These are phyloP conservation scores for Potentilla sterilis DNA, from an alignment of 306 rosid species.

Conservation along the genomic window DNA sequence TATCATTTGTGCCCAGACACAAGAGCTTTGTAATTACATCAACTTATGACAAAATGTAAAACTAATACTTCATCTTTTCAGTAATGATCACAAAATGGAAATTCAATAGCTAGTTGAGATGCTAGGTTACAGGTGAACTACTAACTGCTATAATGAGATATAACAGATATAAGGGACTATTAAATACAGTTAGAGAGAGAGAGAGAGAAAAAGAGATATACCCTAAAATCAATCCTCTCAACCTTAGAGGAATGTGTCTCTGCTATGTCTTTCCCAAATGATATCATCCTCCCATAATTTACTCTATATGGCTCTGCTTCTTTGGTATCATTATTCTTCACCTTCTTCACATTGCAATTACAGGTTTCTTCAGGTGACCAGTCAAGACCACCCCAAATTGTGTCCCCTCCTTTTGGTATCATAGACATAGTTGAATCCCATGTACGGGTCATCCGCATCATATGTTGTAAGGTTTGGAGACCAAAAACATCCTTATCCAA, in stretches of 20 bases:
- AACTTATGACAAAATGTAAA: background rate
- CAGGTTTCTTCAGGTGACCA: slow-evolving; percentile 72
- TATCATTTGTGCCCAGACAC: background rate
- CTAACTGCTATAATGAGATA: background rate
- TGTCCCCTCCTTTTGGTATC: slow-evolving; percentile 85
- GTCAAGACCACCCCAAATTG: slow-evolving; percentile 83
- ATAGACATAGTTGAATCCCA: slow-evolving; percentile 94
- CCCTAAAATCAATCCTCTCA: slow-evolving; percentile 74
- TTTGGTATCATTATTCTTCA: slow-evolving; percentile 44
- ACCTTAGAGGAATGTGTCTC: slow-evolving; percentile 55
- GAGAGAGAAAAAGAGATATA: slow-evolving; percentile 29
- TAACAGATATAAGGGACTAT: background rate
- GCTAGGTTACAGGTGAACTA: background rate
- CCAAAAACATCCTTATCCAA: slow-evolving; percentile 80
- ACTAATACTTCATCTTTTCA: background rate
- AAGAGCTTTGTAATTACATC: background rate
- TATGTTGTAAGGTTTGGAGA: slow-evolving; percentile 61
- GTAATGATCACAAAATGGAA: background rate
- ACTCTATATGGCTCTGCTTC: slow-evolving; percentile 28
- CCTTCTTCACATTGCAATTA: slow-evolving; percentile 53
- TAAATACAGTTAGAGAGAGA: background rate
- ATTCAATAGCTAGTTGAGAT: slow-evolving; percentile 1
- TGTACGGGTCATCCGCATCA: slow-evolving; percentile 88
- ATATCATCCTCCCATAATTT: slow-evolving; percentile 69
- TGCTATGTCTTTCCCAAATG: slow-evolving; percentile 65